Evolutionary conservation across 1,284 basidiomycete species (phyloP), one percentile per base, ranked within the genome.

Genomic region (Rhodotorula sp.): DNA sequence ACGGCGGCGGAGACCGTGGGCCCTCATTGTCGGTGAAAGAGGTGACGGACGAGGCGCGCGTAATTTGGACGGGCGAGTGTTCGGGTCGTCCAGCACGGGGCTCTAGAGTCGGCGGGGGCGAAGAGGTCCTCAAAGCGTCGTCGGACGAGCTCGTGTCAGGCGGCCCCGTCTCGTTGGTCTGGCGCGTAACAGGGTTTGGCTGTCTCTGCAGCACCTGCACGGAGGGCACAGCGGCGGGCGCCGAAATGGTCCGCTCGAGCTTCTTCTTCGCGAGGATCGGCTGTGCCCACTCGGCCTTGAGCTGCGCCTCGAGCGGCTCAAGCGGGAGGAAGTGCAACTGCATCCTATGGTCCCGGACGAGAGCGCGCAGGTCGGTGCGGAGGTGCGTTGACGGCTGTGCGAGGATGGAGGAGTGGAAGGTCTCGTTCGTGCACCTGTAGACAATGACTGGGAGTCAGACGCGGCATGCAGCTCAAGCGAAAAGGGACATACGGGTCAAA

Each of bases 21-120:
- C 16, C 42, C 52, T 66, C 65, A 44, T 66, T 66, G 65, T 66
- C 65, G 1, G 65, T 61, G 44, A 49, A 61, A 44, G 44, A 49
- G 5, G 52, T 55, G 13, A 61, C 58, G 0, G 65, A 66, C 14
- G 65, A 59, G 10, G 45, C 52, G 25, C 58, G 53, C 14, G 34
- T 2, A 5, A 5, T 34, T 5, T 34, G 34, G 34, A 34, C 34
- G 34, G 34, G 34, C 34, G 34, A 34, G 34, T 3, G 34, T 2
- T 34, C 34, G 34, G 34, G 2, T 34, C 34, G 34, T 3, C 34
- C 34, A 34, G 34, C 34, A 5, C 5, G 34, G 5, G 34, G 34
- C 34, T 34, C 34, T 34, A 5, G 34, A 34, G 34, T 34, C 34
- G 34, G 34, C 2, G 34, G 34, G 34, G 34, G 34, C 34, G 34